phyloP scores from a whole-genome alignment of 1,139 yeast species.

The Saccharomycopsis hybrid region DNA sequence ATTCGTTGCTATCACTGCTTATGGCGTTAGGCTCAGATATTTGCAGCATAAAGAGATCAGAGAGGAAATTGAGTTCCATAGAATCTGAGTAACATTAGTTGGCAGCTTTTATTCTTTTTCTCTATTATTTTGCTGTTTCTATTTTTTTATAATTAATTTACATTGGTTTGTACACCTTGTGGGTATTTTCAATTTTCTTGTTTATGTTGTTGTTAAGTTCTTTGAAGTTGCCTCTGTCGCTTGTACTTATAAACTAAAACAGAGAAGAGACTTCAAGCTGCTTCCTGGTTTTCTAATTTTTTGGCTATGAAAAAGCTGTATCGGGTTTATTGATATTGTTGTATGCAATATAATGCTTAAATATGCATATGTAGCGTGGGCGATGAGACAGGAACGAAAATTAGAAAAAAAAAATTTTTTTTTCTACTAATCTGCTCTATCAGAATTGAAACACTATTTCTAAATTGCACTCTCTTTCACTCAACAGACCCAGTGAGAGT shows the following conservation, averaged over 20 bases:
- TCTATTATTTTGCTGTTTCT: too few relatives aligned
- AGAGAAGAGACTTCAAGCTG: too few relatives aligned
- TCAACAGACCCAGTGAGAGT: neutral
- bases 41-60: constrained; percentile 14
- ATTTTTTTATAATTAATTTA: too few relatives aligned
- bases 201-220: too few relatives aligned
- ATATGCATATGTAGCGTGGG: neutral
- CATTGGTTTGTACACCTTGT: too few relatives aligned
- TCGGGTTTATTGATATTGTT: too few relatives aligned
- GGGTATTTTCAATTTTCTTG: too few relatives aligned
- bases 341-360: neutral
- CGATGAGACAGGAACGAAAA: neutral
- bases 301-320: too few relatives aligned
- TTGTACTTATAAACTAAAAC: too few relatives aligned
- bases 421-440: neutral
- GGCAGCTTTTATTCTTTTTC: neutral
- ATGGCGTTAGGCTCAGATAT: constrained; percentile 17
- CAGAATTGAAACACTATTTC: neutral
- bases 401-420: neutral
- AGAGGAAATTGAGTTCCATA: constrained; percentile 19
- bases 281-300: too few relatives aligned
- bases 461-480: neutral
- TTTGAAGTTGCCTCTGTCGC: too few relatives aligned
- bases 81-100: constrained; percentile 6
- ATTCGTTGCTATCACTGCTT: constrained; percentile 12